These are phyloP conservation scores for Stephania cephalantha DNA, from an alignment of 164 flowering plant genomes.

Conservation along the genomic window DNA sequence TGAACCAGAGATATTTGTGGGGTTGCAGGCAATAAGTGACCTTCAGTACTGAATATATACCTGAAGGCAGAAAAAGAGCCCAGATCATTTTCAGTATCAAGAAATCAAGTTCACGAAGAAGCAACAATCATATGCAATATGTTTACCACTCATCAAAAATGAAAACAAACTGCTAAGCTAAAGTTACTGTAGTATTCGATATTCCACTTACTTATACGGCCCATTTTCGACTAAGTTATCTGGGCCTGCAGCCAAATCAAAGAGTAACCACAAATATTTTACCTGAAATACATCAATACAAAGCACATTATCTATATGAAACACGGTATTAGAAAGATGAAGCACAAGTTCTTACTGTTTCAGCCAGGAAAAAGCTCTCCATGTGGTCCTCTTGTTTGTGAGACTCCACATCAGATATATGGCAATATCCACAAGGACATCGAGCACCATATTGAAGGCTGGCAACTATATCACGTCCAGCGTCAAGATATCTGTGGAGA, in stretches of 20 bases:
- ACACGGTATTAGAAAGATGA: background rate
- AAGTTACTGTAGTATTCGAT: background rate
- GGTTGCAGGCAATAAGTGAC: constrained; percentile 82
- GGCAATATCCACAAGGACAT: constrained; percentile 98
- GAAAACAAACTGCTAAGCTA: background rate
- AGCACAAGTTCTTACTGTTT: constrained; percentile 54
- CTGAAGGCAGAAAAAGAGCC: constrained; percentile 27
- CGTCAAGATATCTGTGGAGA: constrained; percentile 75
- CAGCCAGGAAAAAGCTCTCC: constrained; percentile 99
- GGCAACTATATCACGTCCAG: constrained; percentile 89
- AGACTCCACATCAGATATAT: constrained; percentile 87
- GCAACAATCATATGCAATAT: background rate
- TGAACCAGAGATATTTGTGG: constrained; percentile 72
- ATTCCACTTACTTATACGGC: constrained; percentile 71
- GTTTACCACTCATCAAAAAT: background rate
- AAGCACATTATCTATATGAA: too few relatives aligned
- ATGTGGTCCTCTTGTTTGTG: constrained; percentile 95
- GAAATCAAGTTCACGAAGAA: background rate
- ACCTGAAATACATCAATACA: constrained; percentile 38
- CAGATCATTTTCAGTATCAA: background rate
- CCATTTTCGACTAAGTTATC: constrained; percentile 96
- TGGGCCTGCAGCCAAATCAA: constrained; percentile 93
- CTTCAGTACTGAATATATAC: constrained; percentile 94
- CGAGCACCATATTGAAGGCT: constrained; percentile 94
- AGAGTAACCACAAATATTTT: constrained; percentile 97